These are phyloP conservation scores for Paragyromitra xinjiangensis DNA, from an alignment of 495 filamentous ascomycete genomes.

Conservation along the genomic window DNA sequence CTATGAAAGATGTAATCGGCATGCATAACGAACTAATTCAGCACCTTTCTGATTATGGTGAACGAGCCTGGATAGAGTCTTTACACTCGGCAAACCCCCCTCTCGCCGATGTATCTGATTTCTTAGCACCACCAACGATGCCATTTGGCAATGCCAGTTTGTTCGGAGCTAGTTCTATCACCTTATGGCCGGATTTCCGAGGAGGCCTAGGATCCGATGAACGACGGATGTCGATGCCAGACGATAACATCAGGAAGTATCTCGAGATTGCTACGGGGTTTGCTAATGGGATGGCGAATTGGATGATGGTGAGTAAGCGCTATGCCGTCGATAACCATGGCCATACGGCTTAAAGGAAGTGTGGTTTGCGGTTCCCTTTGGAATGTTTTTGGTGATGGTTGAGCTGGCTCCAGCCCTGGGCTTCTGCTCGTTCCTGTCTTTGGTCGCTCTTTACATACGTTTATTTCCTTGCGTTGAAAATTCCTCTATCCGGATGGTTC, in stretches of 20 bases:
- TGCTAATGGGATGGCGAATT: constrained; percentile 55
- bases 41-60: constrained; percentile 46
- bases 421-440: constrained; percentile 10
- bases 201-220: background rate
- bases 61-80: constrained; percentile 45
- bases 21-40: constrained; percentile 55
- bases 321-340: constrained; percentile 26
- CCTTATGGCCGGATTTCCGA: constrained; percentile 30
- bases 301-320: constrained; percentile 55
- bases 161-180: constrained; percentile 30
- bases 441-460: constrained; percentile 5
- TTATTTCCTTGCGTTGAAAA: constrained; percentile 19
- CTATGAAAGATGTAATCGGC: constrained; percentile 46
- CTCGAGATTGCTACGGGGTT: constrained; percentile 53
- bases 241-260: constrained; percentile 49
- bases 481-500: background rate
- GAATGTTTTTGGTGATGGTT: constrained; percentile 8
- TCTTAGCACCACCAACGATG: constrained; percentile 11
- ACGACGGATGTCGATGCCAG: constrained; percentile 5
- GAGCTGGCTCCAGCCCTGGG: constrained; percentile 18
- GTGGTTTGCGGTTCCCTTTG: background rate
- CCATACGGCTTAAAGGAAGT: constrained; percentile 5
- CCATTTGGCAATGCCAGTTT: constrained; percentile 16
- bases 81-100: constrained; percentile 8
- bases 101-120: constrained; percentile 23